These are phyloP conservation scores for Grigorovia transvaalensis DNA, from an alignment of 805 yeast species.

Conservation along the genomic window DNA sequence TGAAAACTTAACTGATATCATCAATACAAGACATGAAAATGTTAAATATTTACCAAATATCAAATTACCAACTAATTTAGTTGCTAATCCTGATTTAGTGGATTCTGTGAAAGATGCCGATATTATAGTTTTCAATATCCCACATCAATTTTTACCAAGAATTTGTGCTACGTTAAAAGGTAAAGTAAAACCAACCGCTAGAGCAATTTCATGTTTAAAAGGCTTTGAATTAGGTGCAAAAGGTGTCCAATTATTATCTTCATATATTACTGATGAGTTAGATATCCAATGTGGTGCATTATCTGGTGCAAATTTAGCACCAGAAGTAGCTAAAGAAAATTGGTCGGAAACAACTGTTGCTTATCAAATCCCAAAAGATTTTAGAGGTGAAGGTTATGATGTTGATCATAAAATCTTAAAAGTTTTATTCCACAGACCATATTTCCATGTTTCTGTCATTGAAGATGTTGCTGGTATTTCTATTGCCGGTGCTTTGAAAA, in stretches of 20 bases:
- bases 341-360: slow-evolving; percentile 99
- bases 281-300: slow-evolving; percentile 92
- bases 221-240: slow-evolving; percentile 82
- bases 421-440: slow-evolving; percentile 89
- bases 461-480: slow-evolving; percentile 94
- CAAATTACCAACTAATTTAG: slow-evolving; percentile 71
- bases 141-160: slow-evolving; percentile 86
- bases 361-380: slow-evolving; percentile 61
- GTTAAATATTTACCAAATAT: slow-evolving; percentile 90
- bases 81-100: slow-evolving; percentile 77
- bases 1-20: slow-evolving; percentile 74
- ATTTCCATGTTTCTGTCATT: slow-evolving; percentile 91
- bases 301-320: slow-evolving; percentile 95
- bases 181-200: slow-evolving; percentile 52
- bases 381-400: slow-evolving; percentile 35
- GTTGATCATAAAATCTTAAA: slow-evolving; percentile 64
- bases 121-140: slow-evolving; percentile 84
- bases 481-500: slow-evolving; percentile 93
- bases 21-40: slow-evolving; percentile 84
- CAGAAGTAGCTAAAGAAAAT: slow-evolving; percentile 89
- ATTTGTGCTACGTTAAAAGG: slow-evolving; percentile 72
- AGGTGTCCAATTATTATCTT: slow-evolving; percentile 77
- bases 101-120: slow-evolving; percentile 75
- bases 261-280: slow-evolving; percentile 66
- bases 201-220: slow-evolving; percentile 93